Percentiles rank a stretch among this genome's conserved stretches.
Evolutionary conservation across 2,329 filamentous ascomycete species (phyloP).

Genomic region (Periconia macrospinosa): DNA sequence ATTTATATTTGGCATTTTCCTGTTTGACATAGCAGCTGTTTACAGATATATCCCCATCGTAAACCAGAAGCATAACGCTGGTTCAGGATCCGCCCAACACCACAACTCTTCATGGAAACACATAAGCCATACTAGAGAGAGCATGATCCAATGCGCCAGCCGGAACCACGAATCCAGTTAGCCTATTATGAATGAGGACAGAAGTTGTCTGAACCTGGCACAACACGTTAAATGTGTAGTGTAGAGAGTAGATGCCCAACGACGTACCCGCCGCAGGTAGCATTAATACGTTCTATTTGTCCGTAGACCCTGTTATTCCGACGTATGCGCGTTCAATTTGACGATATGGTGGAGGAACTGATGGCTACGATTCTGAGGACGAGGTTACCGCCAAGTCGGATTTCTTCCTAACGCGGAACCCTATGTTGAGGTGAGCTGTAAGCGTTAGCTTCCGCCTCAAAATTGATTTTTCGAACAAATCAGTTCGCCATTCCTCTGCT

Average conservation of each 20-base stretch:
- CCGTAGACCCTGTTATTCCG: background rate
- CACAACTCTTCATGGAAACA: constrained; percentile 11
- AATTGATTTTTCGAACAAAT: background rate
- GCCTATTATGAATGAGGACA: too few relatives aligned
- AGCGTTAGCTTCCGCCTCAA: background rate
- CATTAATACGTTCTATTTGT: background rate
- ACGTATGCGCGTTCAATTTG: constrained; percentile 6
- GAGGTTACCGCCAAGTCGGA: constrained; percentile 1
- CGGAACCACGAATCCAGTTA: constrained; percentile 5
- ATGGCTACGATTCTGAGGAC: constrained; percentile 4
- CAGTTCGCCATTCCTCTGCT: background rate
- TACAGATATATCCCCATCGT: too few relatives aligned
- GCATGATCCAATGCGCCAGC: background rate
- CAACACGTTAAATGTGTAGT: background rate
- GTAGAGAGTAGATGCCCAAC: constrained; percentile 5
- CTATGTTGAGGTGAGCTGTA: constrained; percentile 5
- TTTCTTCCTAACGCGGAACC: constrained; percentile 8
- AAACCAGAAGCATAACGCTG: constrained; percentile 8
- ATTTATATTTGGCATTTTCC: too few relatives aligned
- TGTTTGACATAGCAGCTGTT: too few relatives aligned
- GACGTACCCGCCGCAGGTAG: background rate
- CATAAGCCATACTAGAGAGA: constrained; percentile 3
- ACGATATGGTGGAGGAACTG: constrained; percentile 2
- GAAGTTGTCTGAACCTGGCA: too few relatives aligned
- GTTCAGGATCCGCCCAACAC: constrained; percentile 5